These are phyloP conservation scores for Colletotrichum sp. DNA, from an alignment of 2,329 filamentous ascomycete species.

Conservation along the genomic window DNA sequence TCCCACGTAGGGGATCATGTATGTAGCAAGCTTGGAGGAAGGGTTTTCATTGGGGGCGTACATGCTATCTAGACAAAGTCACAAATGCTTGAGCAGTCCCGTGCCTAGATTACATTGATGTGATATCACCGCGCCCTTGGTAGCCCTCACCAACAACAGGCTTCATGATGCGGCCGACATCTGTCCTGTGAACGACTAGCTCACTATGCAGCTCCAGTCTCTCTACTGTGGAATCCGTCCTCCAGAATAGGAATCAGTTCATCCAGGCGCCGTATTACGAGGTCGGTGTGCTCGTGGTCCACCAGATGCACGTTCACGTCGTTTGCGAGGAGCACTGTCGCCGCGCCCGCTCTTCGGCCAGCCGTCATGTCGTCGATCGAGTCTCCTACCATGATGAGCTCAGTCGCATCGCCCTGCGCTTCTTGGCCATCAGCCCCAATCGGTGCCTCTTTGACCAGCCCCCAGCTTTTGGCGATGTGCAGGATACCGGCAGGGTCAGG, in stretches of 20 bases:
- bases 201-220: not conserved
- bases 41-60: slow-evolving; percentile 17
- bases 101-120: not conserved
- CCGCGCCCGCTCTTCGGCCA: slow-evolving; percentile 80
- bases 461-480: slow-evolving; percentile 83
- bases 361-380: slow-evolving; percentile 94
- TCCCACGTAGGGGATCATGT: not conserved
- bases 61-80: slow-evolving; percentile 16
- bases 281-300: slow-evolving; percentile 76
- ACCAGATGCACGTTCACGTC: slow-evolving; percentile 76
- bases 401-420: slow-evolving; percentile 43
- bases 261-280: slow-evolving; percentile 74
- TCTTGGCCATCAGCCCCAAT: slow-evolving; percentile 3
- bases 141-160: not conserved
- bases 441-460: slow-evolving; percentile 40
- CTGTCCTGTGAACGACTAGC: not conserved
- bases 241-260: slow-evolving; percentile 80
- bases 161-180: too few species aligned
- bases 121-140: not conserved
- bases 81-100: slow-evolving; percentile 9
- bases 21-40: slow-evolving; percentile 11
- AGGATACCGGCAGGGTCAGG: slow-evolving; percentile 87
- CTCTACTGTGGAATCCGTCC: slow-evolving; percentile 63
- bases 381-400: slow-evolving; percentile 73
- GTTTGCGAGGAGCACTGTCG: slow-evolving; percentile 88